Conservation (phyloP, 805 yeast genomes). For the Wickerhamiella dianesei region DNA sequence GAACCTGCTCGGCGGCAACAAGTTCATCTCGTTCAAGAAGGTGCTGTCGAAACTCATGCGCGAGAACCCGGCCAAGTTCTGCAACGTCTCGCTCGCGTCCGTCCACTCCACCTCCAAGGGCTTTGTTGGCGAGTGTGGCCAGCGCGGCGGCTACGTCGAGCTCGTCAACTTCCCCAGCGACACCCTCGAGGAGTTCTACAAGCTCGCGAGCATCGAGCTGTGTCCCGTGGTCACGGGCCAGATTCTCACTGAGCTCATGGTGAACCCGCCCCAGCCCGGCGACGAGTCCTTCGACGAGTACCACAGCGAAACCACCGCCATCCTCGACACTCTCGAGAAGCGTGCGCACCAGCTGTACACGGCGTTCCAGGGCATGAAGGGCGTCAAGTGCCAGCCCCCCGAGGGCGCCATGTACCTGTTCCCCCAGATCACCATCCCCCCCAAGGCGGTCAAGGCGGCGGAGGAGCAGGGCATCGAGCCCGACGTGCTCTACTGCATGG, state of each 20-base stretch:
- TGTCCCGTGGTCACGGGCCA: conserved; percentile 96
- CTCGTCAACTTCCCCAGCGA: conserved; percentile 64
- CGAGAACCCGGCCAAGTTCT: conserved; percentile 34
- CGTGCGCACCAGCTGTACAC: conserved; percentile 54
- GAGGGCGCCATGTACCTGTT: conserved; percentile 97
- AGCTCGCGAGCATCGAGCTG: conserved; percentile 77
- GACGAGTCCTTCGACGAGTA: conserved; percentile 61
- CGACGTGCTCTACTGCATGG: conserved; percentile 82
- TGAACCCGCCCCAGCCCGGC: conserved; percentile 74
- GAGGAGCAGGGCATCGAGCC: conserved; percentile 40
- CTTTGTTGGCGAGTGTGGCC: conserved; percentile 97
- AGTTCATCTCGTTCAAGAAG: conserved; percentile 68
- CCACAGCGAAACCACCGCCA: conserved; percentile 43
- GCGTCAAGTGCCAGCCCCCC: conserved; percentile 76
- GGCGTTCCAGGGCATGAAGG: conserved; percentile 67
- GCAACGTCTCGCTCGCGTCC: conserved; percentile 76
- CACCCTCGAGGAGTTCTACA: conserved; percentile 56
- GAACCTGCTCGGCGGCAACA: conserved; percentile 57
- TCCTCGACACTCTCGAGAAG: conserved; percentile 45
- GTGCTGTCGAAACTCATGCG: conserved; percentile 53
- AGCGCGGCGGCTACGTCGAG: conserved; percentile 98
- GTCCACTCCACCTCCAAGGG: conserved; percentile 97
- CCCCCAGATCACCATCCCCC: conserved; percentile 61
- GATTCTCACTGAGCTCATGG: conserved; percentile 83
- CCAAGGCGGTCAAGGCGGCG: conserved; percentile 51